Percentiles rank a stretch among this genome's conserved stretches.
These are phyloP conservation scores for Sporothrix globosa DNA, from an alignment of 2,329 filamentous ascomycete species.

Conservation along the genomic window DNA sequence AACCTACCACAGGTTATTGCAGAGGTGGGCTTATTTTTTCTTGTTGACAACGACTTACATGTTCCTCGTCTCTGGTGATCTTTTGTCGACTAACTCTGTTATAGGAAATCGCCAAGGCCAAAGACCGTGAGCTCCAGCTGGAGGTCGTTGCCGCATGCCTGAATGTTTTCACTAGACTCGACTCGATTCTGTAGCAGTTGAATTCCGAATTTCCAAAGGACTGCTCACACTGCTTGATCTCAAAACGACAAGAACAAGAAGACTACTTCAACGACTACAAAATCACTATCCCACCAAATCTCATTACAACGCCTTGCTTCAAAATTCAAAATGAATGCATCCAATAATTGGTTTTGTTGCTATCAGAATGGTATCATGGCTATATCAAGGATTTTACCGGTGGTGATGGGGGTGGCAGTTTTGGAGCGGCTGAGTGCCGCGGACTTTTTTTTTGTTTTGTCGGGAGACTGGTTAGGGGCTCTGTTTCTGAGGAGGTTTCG, in stretches of 20 bases:
- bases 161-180: constrained; percentile 95
- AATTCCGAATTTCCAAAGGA: neutral
- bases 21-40: constrained; percentile 57
- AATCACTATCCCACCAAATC: neutral
- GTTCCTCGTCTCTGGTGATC: neutral
- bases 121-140: constrained; percentile 93
- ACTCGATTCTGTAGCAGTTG: constrained; percentile 78
- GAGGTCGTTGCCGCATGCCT: constrained; percentile 96
- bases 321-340: neutral
- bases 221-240: neutral
- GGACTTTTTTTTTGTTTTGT: neutral
- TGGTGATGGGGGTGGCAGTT: neutral
- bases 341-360: neutral
- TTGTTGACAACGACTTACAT: constrained; percentile 19
- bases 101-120: constrained; percentile 77
- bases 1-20: constrained; percentile 86
- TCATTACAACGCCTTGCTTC: neutral
- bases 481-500: too few species aligned
- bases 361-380: neutral
- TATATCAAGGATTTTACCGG: neutral
- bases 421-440: too few species aligned
- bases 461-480: neutral
- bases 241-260: neutral
- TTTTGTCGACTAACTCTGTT: neutral
- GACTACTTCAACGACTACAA: neutral